A percentile compares a stretch with the other conserved stretches of the same genome.
Conservation (phyloP, 225 moss, liverwort and hornwort species). For the Pseudoscleropodium purum region DNA sequence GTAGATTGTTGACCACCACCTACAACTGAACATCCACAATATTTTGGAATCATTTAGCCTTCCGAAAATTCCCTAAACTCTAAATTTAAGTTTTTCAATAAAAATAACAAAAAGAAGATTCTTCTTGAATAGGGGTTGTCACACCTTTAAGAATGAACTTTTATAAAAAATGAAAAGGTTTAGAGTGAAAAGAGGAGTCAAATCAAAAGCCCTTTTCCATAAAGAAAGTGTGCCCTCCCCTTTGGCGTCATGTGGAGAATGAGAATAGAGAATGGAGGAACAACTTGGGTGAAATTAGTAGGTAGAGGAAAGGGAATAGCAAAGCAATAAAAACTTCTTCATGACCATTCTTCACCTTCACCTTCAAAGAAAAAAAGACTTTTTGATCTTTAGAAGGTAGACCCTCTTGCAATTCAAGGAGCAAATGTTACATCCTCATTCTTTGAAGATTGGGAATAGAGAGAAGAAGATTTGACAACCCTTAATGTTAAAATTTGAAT, state of each 20-base stretch:
- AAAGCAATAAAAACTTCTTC: neutral
- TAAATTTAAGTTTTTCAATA: neutral
- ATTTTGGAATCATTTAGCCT: neutral
- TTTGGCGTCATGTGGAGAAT: neutral
- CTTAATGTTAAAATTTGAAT: neutral
- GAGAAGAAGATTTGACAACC: neutral
- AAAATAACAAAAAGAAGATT: too few relatives aligned
- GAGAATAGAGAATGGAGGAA: neutral
- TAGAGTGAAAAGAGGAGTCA: neutral
- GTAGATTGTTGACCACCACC: neutral
- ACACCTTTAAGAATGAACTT: neutral
- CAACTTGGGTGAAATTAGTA: neutral
- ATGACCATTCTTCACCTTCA: neutral
- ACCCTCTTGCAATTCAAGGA: neutral
- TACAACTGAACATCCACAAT: neutral
- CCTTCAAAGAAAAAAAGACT: rapidly evolving
- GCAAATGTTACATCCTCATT: rapidly evolving
- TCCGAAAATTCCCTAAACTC: too few relatives aligned
- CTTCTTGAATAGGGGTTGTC: neutral
- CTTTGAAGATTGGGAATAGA: rapidly evolving
- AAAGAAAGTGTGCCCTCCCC: rapidly evolving
- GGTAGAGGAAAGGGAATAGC: rapidly evolving
- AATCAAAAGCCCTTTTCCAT: neutral
- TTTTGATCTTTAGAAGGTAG: rapidly evolving
- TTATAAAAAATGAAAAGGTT: neutral